These are phyloP conservation scores for Pseudomassariella vexata DNA, from an alignment of 2,329 filamentous ascomycete species.

Conservation along the genomic window DNA sequence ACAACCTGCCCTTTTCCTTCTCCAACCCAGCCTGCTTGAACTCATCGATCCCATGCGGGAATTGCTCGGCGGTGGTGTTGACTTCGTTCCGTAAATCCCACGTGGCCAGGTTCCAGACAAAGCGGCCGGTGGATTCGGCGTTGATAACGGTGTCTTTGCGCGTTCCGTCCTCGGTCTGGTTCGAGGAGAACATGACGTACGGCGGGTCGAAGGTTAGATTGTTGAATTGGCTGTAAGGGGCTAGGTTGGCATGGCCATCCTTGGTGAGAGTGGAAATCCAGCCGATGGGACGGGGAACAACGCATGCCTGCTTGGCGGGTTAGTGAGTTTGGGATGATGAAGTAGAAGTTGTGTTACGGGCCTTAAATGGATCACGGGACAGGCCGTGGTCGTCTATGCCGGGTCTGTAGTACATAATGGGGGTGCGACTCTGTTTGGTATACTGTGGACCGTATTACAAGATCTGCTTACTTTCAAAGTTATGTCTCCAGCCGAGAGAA, in stretches of 20 bases:
- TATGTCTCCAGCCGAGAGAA: too few species aligned
- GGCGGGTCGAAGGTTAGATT: conserved; percentile 59
- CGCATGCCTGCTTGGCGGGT: conserved; percentile 35
- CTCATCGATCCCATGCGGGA: conserved; percentile 45
- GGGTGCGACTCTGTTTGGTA: too few species aligned
- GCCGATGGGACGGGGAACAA: conserved; percentile 55
- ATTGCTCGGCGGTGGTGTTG: conserved; percentile 46
- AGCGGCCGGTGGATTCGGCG: conserved; percentile 47
- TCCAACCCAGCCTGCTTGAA: conserved; percentile 43
- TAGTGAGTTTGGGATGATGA: not conserved
- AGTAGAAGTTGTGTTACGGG: not conserved
- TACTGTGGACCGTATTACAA: too few species aligned
- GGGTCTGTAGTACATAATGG: conserved; percentile 9
- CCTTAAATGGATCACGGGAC: conserved; percentile 19
- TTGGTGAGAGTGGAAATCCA: conserved; percentile 54
- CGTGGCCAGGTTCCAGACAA: conserved; percentile 56
- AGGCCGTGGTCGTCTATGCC: conserved; percentile 6
- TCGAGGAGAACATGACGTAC: conserved; percentile 56
- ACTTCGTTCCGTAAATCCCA: conserved; percentile 49
- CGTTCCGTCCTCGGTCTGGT: conserved; percentile 38
- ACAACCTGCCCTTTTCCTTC: conserved; percentile 30
- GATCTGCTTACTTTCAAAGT: too few species aligned
- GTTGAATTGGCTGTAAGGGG: conserved; percentile 57
- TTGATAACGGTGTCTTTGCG: conserved; percentile 55
- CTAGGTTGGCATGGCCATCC: conserved; percentile 45